Percentiles rank a stretch among this genome's conserved stretches.
Evolutionary conservation across 805 yeast genomes (phyloP).

Genomic region (Wickerhamiella allomyrinae): DNA sequence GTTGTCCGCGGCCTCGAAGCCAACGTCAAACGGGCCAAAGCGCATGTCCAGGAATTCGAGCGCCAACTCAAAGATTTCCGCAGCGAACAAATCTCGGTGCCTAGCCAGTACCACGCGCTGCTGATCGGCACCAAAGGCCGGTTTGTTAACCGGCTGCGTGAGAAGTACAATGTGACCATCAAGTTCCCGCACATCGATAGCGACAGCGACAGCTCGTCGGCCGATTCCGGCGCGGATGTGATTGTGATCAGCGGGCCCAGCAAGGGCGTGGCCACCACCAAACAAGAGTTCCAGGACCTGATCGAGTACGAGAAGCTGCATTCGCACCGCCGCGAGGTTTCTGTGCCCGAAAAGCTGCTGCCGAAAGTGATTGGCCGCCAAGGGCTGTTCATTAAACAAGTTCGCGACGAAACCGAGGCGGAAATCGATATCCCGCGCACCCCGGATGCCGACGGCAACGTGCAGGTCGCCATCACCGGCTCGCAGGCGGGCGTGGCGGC

Average conservation of each 20-base stretch:
- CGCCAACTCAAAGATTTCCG: constrained; percentile 75
- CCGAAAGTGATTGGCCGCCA: constrained; percentile 79
- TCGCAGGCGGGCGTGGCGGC: constrained; percentile 58
- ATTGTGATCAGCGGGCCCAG: constrained; percentile 52
- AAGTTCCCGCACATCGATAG: constrained; percentile 41
- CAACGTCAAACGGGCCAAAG: constrained; percentile 60
- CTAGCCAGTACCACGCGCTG: constrained; percentile 62
- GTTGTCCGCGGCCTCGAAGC: constrained; percentile 62
- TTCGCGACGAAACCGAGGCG: constrained; percentile 53
- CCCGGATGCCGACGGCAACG: constrained; percentile 3
- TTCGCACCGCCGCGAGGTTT: constrained; percentile 49
- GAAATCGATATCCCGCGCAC: constrained; percentile 27
- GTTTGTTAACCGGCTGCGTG: constrained; percentile 71
- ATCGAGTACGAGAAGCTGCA: constrained; percentile 78
- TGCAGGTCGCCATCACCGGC: constrained; percentile 52
- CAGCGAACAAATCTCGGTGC: constrained; percentile 50
- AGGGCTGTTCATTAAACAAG: constrained; percentile 72
- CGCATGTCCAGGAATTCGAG: constrained; percentile 41
- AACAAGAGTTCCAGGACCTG: constrained; percentile 45
- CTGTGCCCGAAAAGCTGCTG: constrained; percentile 60
- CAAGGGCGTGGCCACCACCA: constrained; percentile 43
- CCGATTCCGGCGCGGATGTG: constrained; percentile 25
- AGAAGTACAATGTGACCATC: constrained; percentile 70
- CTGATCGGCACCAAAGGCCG: constrained; percentile 75
- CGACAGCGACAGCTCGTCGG: constrained; percentile 16